Percentiles rank a stretch among this genome's conserved stretches.
These are phyloP conservation scores for Pouteria glomerata DNA, from an alignment of 148 eudicot species.

Conservation along the genomic window DNA sequence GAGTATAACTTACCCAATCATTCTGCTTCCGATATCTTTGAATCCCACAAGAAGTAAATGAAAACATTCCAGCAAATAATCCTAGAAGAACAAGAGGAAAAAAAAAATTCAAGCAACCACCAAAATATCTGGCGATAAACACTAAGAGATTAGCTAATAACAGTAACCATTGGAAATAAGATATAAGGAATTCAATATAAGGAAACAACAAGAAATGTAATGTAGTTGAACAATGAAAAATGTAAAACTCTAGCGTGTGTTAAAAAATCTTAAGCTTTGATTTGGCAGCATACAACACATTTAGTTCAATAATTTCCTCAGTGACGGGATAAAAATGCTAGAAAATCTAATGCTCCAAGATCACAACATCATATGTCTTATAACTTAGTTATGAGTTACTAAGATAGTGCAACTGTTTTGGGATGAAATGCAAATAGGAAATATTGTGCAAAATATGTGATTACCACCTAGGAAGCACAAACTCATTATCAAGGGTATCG, in stretches of 20 bases:
- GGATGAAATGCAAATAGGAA: background rate
- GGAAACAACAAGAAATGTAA: background rate
- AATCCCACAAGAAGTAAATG: constrained; percentile 65
- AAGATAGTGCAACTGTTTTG: background rate
- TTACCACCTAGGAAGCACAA: too few species aligned
- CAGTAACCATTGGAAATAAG: background rate
- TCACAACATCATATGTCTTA: background rate
- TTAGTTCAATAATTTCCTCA: background rate
- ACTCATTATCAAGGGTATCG: too few species aligned
- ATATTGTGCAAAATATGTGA: background rate
- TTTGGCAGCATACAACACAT: background rate
- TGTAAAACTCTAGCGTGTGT: background rate
- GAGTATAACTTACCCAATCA: constrained; percentile 64
- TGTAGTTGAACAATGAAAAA: background rate
- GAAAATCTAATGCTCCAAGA: background rate
- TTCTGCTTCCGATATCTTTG: constrained; percentile 62
- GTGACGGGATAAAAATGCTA: background rate
- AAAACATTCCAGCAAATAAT: constrained; percentile 67
- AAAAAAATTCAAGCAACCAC: background rate
- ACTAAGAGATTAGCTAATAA: too few species aligned
- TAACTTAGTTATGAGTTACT: background rate
- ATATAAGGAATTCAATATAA: background rate
- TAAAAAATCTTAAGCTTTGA: background rate
- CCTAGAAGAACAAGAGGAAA: constrained; percentile 31
- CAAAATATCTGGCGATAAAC: background rate